Conservation (phyloP, 2,329 filamentous ascomycete genomes). For the Zymoseptoria brevis region DNA sequence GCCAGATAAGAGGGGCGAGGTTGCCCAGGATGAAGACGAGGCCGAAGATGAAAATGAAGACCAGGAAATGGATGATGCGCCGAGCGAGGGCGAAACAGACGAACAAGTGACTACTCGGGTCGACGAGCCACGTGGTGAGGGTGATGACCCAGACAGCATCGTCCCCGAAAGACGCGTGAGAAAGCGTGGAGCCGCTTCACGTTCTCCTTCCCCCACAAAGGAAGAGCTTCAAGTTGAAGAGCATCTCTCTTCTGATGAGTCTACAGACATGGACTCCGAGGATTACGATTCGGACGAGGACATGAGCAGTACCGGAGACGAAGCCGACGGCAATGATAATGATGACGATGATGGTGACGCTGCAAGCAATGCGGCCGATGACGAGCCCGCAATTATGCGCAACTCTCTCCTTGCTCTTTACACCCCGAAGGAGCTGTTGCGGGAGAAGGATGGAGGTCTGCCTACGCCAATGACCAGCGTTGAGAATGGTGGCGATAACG, state of each 20-base stretch:
- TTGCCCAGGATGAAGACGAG: constrained; percentile 21
- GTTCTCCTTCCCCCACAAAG: neutral
- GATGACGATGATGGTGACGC: constrained; percentile 23
- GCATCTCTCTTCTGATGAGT: constrained; percentile 31
- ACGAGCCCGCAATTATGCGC: constrained; percentile 7
- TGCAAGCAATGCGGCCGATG: constrained; percentile 18
- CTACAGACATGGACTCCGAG: constrained; percentile 30
- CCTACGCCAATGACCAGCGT: constrained; percentile 28
- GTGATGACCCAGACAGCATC: neutral
- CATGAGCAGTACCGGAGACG: constrained; percentile 30
- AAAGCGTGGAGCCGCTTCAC: constrained; percentile 1
- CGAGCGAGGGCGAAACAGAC: constrained; percentile 4
- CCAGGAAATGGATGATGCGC: constrained; percentile 2
- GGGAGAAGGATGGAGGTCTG: constrained; percentile 23
- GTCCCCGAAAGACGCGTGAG: neutral
- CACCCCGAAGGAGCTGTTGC: constrained; percentile 18
- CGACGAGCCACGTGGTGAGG: constrained; percentile 1
- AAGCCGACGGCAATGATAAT: constrained; percentile 24
- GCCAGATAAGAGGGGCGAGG: constrained; percentile 24
- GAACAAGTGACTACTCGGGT: constrained; percentile 4
- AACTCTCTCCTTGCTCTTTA: constrained; percentile 23
- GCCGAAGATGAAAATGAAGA: constrained; percentile 9
- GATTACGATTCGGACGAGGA: constrained; percentile 31
- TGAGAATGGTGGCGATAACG: constrained; percentile 21
- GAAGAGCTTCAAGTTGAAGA: constrained; percentile 36